These are phyloP conservation scores for Metschnikowia anglica DNA, from an alignment of 805 yeast genomes.

Conservation along the genomic window DNA sequence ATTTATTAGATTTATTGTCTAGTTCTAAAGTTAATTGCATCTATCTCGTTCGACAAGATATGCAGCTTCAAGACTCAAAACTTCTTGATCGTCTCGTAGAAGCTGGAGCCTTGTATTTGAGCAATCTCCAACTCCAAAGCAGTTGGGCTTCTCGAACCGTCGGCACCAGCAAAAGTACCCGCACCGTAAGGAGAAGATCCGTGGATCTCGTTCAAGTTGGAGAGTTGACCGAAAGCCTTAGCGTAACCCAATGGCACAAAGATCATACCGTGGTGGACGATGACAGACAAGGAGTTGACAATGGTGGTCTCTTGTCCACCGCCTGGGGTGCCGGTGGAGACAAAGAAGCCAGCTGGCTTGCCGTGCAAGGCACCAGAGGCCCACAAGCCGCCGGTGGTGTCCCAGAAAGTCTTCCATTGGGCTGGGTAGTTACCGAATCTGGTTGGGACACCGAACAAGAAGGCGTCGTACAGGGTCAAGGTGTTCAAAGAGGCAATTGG, in stretches of 20 bases:
- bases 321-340: slow-evolving; percentile 20
- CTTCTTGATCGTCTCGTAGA: slow-evolving; percentile 22
- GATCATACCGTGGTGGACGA: slow-evolving; percentile 24
- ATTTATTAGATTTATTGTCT: not conserved
- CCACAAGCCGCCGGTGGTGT: slow-evolving; percentile 23
- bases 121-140: slow-evolving; percentile 26
- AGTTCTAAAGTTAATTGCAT: too few species aligned
- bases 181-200: slow-evolving; percentile 24
- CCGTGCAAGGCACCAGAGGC: slow-evolving; percentile 22
- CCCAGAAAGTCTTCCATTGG: slow-evolving; percentile 24
- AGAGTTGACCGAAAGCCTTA: slow-evolving; percentile 21
- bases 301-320: slow-evolving; percentile 24
- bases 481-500: slow-evolving; percentile 23
- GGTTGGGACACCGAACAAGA: slow-evolving; percentile 23
- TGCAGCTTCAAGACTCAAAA: slow-evolving; percentile 10
- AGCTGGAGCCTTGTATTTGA: slow-evolving; percentile 21
- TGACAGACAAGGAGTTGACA: slow-evolving; percentile 21
- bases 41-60: not conserved
- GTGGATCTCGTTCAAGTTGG: slow-evolving; percentile 21
- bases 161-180: slow-evolving; percentile 22
- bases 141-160: slow-evolving; percentile 23
- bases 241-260: slow-evolving; percentile 25
- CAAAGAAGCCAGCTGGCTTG: slow-evolving; percentile 21
- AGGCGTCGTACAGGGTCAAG: slow-evolving; percentile 22
- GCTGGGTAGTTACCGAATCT: slow-evolving; percentile 24